phyloP scores from a whole-genome alignment of 768 basidiomycete genomes.

The Mycena albidolilacea region DNA sequence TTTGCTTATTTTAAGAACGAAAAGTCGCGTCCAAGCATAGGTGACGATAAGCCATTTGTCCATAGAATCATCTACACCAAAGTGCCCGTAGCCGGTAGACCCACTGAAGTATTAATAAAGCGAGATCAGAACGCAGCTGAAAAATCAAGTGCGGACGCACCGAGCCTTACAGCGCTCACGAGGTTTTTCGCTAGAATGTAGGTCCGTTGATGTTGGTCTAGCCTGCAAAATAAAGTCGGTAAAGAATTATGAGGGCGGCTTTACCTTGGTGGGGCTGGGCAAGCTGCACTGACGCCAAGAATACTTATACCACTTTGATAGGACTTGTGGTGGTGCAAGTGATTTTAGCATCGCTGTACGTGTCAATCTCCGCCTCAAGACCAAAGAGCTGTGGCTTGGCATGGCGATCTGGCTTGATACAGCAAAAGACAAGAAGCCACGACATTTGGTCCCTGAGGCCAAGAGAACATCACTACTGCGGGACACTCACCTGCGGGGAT shows the following conservation, averaged over 20 bases:
- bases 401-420: no score
- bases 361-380: no score
- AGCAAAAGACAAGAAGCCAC: no score
- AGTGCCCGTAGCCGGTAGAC: constrained; percentile 68
- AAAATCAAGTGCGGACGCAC: neutral
- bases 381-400: no score
- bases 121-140: constrained; percentile 42
- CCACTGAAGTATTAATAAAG: constrained; percentile 39
- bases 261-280: no score
- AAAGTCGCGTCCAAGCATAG: constrained; percentile 48
- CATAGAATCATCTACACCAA: constrained; percentile 65
- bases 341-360: no score
- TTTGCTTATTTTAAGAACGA: constrained; percentile 49
- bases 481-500: no score
- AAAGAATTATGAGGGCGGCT: neutral
- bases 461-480: no score
- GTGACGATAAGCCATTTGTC: constrained; percentile 58
- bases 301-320: no score
- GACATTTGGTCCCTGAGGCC: no score
- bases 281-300: no score
- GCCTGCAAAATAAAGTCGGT: constrained; percentile 50
- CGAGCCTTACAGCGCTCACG: constrained; percentile 24
- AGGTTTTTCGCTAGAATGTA: constrained; percentile 17
- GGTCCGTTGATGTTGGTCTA: constrained; percentile 71
- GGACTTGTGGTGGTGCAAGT: no score